Base-by-base conservation (phyloP, 805 yeast genomes). In the Candida coquimbonensis region DNA sequence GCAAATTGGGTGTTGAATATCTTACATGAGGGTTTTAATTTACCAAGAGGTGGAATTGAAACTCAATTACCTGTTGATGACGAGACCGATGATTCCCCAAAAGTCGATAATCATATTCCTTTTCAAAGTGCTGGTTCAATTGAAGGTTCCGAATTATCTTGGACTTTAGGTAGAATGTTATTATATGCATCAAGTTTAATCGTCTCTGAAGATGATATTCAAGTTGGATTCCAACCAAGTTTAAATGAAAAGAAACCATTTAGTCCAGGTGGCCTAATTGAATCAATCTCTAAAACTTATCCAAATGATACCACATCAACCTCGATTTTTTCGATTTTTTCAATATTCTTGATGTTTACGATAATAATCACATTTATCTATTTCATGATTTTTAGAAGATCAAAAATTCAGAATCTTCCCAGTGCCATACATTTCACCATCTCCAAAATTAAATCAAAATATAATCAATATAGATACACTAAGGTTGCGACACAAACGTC, bases 1-100 rank as follows among this genome's bases (percentile, higher is more conserved):
- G 95, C 96, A 6, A 80, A 87, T 47, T 93, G 99, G 98, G 89
- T 93, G 3, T 72, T 89, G 35, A 89, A 85, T 57, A 76, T 93
- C 31, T 66, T 93, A 26, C 96, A 88, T 61, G 96, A 90, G 53
- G 99, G 99, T 0, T 91, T 91, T 60, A 87, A 81, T 24, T 71
- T 93, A 34, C 98, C 99, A 1, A 63, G 90, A 49, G 65, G 78
- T 5, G 87, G 76, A 7, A 54, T 79, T 40, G 87, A 82, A 39
- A 51, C 63, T 16, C 62, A 57, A 36, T 58, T 59, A 49, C 59
- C 58, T 7, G 53, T 59, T 2, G 53, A 58, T 1, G 46, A 40
- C 7, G 48, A 36, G 24, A 56, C 52, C 4, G 60, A 57, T 16
- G 53, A 53, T 8, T 58, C 58, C 42, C 49, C 63, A 46, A 29